Evolutionary conservation across 345 rosid genomes (phyloP).

Genomic region (Eucalyptus regnans): DNA sequence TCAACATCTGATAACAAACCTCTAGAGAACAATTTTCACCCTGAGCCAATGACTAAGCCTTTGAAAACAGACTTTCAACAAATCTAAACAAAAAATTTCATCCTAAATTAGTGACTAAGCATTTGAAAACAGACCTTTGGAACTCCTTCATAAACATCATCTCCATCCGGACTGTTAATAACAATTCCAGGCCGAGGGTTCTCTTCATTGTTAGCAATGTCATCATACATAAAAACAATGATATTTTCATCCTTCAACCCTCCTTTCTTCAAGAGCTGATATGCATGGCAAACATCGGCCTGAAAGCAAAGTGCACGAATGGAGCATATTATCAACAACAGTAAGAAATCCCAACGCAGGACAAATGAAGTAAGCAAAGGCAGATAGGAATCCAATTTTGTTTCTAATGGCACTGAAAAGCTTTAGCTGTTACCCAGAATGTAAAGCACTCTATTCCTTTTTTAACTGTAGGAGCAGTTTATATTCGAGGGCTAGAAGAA

Average conservation of each 20-base stretch:
- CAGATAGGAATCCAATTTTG: background rate
- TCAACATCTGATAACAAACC: background rate
- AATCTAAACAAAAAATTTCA: background rate
- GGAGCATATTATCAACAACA: background rate
- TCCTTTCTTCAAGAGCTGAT: constrained; percentile 82
- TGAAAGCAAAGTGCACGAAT: background rate
- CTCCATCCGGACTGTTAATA: constrained; percentile 70
- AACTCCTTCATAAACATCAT: constrained; percentile 82
- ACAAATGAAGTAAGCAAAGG: background rate
- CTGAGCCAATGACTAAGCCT: background rate
- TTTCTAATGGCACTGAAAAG: background rate
- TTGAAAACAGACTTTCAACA: constrained; percentile 4
- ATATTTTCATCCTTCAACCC: constrained; percentile 92
- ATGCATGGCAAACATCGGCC: constrained; percentile 95
- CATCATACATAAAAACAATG: constrained; percentile 92
- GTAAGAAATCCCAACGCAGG: background rate
- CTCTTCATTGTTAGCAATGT: constrained; percentile 58
- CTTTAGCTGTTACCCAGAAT: background rate
- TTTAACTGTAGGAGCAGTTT: background rate
- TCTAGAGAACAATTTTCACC: background rate
- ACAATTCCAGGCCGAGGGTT: constrained; percentile 84
- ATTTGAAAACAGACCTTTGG: constrained; percentile 48
- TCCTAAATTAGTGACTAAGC: background rate
- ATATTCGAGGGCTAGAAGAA: background rate
- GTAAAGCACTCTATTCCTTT: background rate